Percentiles rank a stretch among this genome's conserved stretches.
phyloP scores from a whole-genome alignment of 495 filamentous ascomycete species.

The Annulohypoxylon maeteangense region DNA sequence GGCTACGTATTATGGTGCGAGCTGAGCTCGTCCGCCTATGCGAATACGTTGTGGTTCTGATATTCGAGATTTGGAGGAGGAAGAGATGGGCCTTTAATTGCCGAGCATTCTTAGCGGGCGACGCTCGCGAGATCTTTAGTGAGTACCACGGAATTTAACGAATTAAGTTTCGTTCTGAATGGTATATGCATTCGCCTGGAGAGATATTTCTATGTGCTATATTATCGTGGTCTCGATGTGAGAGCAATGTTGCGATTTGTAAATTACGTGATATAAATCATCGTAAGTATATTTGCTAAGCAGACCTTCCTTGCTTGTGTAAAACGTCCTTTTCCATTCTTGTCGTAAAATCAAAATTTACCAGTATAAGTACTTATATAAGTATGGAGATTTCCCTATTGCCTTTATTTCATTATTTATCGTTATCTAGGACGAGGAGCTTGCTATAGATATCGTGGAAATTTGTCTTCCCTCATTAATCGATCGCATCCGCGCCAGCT shows the following conservation, averaged over 20 bases:
- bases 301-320: not conserved
- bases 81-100: slow-evolving; percentile 6
- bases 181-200: slow-evolving; percentile 1
- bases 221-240: slow-evolving; percentile 3
- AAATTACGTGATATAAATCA: not conserved
- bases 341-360: not conserved
- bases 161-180: not conserved
- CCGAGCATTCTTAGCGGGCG: slow-evolving; percentile 9
- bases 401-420: not conserved
- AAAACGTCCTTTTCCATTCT: not conserved
- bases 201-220: not conserved
- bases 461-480: not conserved
- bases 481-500: not conserved
- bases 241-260: slow-evolving; percentile 12
- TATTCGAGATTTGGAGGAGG: not conserved
- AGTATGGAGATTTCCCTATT: not conserved
- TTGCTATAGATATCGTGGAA: not conserved
- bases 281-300: not conserved
- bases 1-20: not conserved
- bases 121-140: slow-evolving; percentile 9
- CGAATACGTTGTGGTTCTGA: not conserved
- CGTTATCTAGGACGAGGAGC: no score
- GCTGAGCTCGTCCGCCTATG: not conserved
- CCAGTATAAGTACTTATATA: not conserved
- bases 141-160: slow-evolving; percentile 11